Percentiles rank a stretch among this genome's conserved stretches.
Evolutionary conservation across 2,329 filamentous ascomycete genomes (phyloP).

Genomic region (Apiospora pterosperma): DNA sequence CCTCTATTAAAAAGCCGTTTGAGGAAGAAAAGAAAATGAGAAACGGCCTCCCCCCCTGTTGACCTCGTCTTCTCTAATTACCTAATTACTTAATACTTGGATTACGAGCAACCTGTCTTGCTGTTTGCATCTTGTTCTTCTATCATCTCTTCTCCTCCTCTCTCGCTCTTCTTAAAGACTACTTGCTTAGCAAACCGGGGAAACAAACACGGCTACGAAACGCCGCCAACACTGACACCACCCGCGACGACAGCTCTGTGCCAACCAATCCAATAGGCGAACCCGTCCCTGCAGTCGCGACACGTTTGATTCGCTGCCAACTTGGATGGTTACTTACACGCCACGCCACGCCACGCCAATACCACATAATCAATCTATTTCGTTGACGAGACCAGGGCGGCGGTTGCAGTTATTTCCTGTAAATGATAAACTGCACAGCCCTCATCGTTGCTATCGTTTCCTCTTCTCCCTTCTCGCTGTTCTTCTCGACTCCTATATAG

Average conservation of each 20-base stretch:
- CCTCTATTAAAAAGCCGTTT: not conserved
- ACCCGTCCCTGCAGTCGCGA: not conserved
- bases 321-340: not conserved
- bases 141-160: no score
- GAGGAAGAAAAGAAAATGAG: not conserved
- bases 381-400: not conserved
- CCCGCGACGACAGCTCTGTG: not conserved
- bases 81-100: not conserved
- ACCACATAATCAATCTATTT: not conserved
- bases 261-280: not conserved
- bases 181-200: no score
- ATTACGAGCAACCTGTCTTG: not conserved
- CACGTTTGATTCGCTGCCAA: not conserved
- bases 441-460: not conserved
- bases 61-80: not conserved
- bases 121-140: no score
- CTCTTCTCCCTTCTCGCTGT: no score
- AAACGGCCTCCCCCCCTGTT: not conserved
- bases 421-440: not conserved
- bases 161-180: no score
- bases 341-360: conserved; percentile 1
- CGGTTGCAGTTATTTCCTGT: not conserved
- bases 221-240: not conserved
- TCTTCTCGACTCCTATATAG: not conserved
- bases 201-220: not conserved